Evolutionary conservation across 495 filamentous ascomycete genomes (phyloP), one percentile per base, ranked within the genome.

Genomic region (Aspergillus panamensis): DNA sequence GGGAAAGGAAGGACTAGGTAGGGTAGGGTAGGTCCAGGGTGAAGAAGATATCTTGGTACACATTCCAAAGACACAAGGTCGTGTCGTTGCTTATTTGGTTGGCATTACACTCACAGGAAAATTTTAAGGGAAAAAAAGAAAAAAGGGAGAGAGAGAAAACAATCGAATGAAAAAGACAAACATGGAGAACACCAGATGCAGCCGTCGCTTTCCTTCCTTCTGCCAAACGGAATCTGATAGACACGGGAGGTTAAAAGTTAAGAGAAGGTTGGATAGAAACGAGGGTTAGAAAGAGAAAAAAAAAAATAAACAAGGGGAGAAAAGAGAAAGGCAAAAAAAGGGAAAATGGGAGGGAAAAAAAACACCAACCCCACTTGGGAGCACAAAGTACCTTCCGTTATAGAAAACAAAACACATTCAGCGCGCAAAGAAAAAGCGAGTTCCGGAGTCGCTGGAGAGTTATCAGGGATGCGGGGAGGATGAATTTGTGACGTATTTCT

Each of bases 81-180:
- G 69, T 72, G 72, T 63, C 61, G 61, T 69, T 66, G 63, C 59
- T 63, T 66, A 69, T 66, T 64, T 66, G 63, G 57, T 63, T 64
- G 66, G 63, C 66, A 64, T 66, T 66, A 66, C 66, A 64, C 66
- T 66, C 61, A 69, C 66, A 62, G 58, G 59, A 64, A 62, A 56
- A 62, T 66, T 61, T 69, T 66, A 54, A 66, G 62, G 49, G 57
- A 57, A 62, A 49, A 65, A 67, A 16, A 16, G 19, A 20, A 19
- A 20, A 66, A 55, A 63, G 60, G 53, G 61, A 63, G 62, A 57
- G 29, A 35, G 54, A 51, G 51, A 48, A 61, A 54, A 53, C 29
- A 57, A 61, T 40, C 52, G 57, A 49, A 21, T 20, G 57, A 65
- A 65, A 66, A 65, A 55, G 59, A 40, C 42, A 45, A 62, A 60